Conservation (phyloP, 1,284 basidiomycete genomes). For the Moesziomyces antarcticus region DNA sequence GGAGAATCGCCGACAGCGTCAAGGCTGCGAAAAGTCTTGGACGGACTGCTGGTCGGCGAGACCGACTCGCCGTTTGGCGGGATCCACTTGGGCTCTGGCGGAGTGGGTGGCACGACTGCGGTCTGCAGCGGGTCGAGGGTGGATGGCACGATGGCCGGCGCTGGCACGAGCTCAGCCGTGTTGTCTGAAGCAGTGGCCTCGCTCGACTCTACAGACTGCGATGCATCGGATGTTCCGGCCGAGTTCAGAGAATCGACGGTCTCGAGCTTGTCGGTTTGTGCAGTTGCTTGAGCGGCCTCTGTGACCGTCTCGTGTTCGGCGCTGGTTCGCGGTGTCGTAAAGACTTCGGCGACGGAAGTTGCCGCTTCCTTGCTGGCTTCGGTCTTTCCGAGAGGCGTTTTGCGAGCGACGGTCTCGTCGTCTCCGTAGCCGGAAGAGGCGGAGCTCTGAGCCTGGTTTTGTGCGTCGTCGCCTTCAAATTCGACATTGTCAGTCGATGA, state of each 20-base stretch:
- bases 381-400: background rate
- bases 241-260: background rate
- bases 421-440: conserved; percentile 32
- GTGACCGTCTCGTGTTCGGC: conserved; percentile 15
- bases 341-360: conserved; percentile 16
- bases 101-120: conserved; percentile 24
- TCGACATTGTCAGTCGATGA: conserved; percentile 39
- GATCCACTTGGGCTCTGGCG: conserved; percentile 11
- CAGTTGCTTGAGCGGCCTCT: no score
- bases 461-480: conserved; percentile 31
- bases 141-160: conserved; percentile 18
- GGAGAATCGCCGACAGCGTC: conserved; percentile 3
- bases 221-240: background rate
- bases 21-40: conserved; percentile 10
- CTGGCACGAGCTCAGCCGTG: conserved; percentile 6
- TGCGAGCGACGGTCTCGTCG: conserved; percentile 9
- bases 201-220: background rate
- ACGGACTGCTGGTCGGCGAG: conserved; percentile 23
- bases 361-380: background rate
- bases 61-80: background rate
- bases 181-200: background rate
- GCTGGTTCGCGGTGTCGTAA: conserved; percentile 27
- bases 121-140: conserved; percentile 5
- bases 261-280: background rate
- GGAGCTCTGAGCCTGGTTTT: conserved; percentile 29